Percentiles rank a stretch among this genome's conserved stretches.
These are phyloP conservation scores for Linderniella brevidens DNA, from an alignment of 257 asterid genomes.

Conservation along the genomic window DNA sequence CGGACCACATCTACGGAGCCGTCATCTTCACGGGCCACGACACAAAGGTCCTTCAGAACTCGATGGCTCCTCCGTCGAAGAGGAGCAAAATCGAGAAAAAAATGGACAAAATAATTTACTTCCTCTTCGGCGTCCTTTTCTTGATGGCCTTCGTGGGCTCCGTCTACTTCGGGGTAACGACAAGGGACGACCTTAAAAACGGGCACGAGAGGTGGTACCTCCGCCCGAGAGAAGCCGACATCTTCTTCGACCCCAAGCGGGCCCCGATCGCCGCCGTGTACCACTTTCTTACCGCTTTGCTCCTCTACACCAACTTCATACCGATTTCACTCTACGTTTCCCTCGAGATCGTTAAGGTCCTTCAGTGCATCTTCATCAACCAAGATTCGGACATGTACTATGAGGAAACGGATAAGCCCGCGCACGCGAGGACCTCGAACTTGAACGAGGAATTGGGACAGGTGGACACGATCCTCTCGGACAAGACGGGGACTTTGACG, in stretches of 20 bases:
- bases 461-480: conserved; percentile 77
- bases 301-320: conserved; percentile 26
- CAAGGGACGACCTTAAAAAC: conserved; percentile 25
- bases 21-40: too few relatives aligned
- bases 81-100: conserved; percentile 78
- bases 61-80: conserved; percentile 22
- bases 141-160: conserved; percentile 50
- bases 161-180: conserved; percentile 52
- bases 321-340: conserved; percentile 62
- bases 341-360: conserved; percentile 72
- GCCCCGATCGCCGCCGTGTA: conserved; percentile 59
- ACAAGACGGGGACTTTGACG: conserved; percentile 84
- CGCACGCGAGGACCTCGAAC: conserved; percentile 80
- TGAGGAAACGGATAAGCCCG: conserved; percentile 84
- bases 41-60: too few relatives aligned
- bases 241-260: conserved; percentile 53
- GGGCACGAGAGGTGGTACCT: conserved; percentile 69
- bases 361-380: conserved; percentile 76
- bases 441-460: conserved; percentile 86
- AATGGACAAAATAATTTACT: conserved; percentile 74
- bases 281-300: conserved; percentile 68
- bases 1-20: too few relatives aligned
- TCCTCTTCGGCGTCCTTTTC: conserved; percentile 49
- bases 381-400: conserved; percentile 62
- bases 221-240: conserved; percentile 25